Evolutionary conservation across 1,284 basidiomycete species (phyloP), one percentile per base, ranked within the genome.

Genomic region (Exobasidium rhododendri): DNA sequence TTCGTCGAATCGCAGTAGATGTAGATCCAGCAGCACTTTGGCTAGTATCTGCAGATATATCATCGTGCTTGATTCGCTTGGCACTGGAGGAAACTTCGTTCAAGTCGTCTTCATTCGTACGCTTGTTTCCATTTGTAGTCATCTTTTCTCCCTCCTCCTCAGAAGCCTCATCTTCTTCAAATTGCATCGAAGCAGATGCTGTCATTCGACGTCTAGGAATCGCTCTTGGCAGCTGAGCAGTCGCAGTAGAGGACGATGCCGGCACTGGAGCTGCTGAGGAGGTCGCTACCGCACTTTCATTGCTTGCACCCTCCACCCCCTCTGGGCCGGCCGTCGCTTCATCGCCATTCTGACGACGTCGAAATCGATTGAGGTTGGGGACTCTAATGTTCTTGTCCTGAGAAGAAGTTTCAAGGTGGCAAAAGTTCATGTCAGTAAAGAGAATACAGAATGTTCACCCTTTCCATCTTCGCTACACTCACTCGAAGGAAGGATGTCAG

Each of bases 401-500:
- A 4, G 45, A 49, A 44, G 30, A 26, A 53, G 40, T 46, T 44
- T n/a, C 43, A 44, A 44, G 59, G 28, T 4, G 31, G 17, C 31
- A 11, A 14, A 11, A 40, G 40, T 6, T 10, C 13, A n/a, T 35
- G 14, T n/a, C 43, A 44, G 14, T 44, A 10, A 30, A 13, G 17
- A 35, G 26, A 22, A 20, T 47, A n/a, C n/a, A n/a, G n/a, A n/a
- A n/a, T n/a, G n/a, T n/a, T n/a, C n/a, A n/a, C n/a, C n/a, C n/a
- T n/a, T n/a, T n/a, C n/a, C n/a, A n/a, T 10, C 35, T 40, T 17
- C 7, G 35, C 35, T 40, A 14, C 55, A 83, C 86, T 63, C 67
- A 92, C 92, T 70, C 87, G 86, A 20, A 97, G 83, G 78, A 93
- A 97, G 67, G 92, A 91, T 28, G 94, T 96, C 11, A 97, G 82